A percentile compares a stretch with the other conserved stretches of the same genome.
These are phyloP conservation scores for Gonium pectorale DNA, from an alignment of 139 green algal species.

Conservation along the genomic window DNA sequence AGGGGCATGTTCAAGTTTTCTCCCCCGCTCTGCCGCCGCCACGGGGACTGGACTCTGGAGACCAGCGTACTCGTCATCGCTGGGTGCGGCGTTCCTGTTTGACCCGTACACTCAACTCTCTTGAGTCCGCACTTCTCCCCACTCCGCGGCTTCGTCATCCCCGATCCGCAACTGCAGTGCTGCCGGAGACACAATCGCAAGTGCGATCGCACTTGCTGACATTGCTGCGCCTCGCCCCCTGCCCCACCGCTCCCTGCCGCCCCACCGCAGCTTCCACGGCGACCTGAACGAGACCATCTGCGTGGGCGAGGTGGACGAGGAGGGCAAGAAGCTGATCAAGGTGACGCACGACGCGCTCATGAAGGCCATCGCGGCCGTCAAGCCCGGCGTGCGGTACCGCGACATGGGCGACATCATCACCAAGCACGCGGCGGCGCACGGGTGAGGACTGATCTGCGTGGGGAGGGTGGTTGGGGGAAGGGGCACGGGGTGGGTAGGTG, in stretches of 20 bases:
- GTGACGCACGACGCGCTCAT: constrained; percentile 83
- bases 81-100: too few relatives aligned
- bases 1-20: too few relatives aligned
- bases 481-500: background rate
- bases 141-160: too few relatives aligned
- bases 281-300: constrained; percentile 98
- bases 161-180: too few relatives aligned
- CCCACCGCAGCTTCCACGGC: constrained; percentile 84
- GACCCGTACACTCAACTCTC: too few relatives aligned
- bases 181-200: too few relatives aligned
- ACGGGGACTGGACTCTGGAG: too few relatives aligned
- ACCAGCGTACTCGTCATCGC: too few relatives aligned
- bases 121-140: too few relatives aligned
- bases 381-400: constrained; percentile 90
- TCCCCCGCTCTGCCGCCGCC: too few relatives aligned
- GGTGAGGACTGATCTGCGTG: constrained; percentile 54
- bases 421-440: constrained; percentile 70
- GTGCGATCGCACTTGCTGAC: too few relatives aligned
- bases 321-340: constrained; percentile 84
- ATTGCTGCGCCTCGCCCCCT: background rate
- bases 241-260: background rate
- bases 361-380: constrained; percentile 87
- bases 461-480: background rate
- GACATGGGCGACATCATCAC: constrained; percentile 93
- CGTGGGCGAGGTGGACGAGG: constrained; percentile 79